Base-by-base conservation (phyloP, 2,329 filamentous ascomycete genomes). In the Colletotrichum shisoi region DNA sequence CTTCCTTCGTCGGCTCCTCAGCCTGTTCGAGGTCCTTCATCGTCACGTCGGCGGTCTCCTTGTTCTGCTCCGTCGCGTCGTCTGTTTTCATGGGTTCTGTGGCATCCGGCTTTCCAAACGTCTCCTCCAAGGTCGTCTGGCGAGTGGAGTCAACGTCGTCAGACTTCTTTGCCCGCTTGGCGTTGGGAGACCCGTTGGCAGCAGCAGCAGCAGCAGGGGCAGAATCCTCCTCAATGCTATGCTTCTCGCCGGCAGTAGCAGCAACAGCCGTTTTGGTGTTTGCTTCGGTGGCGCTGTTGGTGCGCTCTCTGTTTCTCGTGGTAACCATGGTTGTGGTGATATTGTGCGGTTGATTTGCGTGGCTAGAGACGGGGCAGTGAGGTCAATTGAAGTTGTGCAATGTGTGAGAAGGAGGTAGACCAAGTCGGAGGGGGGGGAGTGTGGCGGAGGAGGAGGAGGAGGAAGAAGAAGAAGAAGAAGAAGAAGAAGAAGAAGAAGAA, bases 151-250 rank as follows among this genome's bases (percentile, higher is more conserved):
- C 31, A 8, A 9, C 39, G 4, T 40, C 44, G 1, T 69, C 58
- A 3, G 57, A 62, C 53, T 48, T 70, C 63, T 69, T 70, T 9
- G 40, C 31, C 7, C 69, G 59, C 46, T 70, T 70, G n/a, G 69
- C 52, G n/a, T 59, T 60, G 3, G 57, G 67, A 24, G 67, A 52
- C 2, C 40, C 52, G 3, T n/a, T n/a, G 19, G 24, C 37, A 13
- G n/a, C 40, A 15, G 67, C 51, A 4, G 62, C 48, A 3, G 37
- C 5, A 39, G 53, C 24, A 21, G 21, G 21, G 13, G 60, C 42
- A n/a, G n/a, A 34, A 15, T 68, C 57, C 0, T 31, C 19, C 2
- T 68, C 67, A 2, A 69, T 58, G 37, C 21, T 24, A n/a, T 58
- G 69, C 40, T 70, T 70, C 46, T 70, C 67, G 2, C 67, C 69